Conservation (phyloP, 2,329 filamentous ascomycete genomes). For the Ceratocystis ficicola region DNA sequence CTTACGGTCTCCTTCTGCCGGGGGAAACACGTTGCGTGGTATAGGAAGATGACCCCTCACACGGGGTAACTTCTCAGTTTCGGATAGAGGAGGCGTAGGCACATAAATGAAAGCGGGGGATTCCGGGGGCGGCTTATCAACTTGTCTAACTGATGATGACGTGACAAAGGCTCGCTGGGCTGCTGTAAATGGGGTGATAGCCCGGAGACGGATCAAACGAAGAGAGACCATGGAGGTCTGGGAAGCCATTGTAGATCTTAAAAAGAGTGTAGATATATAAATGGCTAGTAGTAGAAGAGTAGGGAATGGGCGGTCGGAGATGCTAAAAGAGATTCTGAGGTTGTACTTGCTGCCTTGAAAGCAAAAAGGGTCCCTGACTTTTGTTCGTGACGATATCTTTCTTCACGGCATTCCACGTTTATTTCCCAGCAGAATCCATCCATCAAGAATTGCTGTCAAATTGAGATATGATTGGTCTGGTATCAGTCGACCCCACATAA, state of each 20-base stretch:
- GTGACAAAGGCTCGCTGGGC: conserved; percentile 5
- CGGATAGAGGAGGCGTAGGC: conserved; percentile 62
- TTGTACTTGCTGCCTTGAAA: background rate
- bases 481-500: background rate
- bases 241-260: conserved; percentile 11
- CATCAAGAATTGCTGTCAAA: background rate
- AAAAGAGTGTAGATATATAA: background rate
- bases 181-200: background rate
- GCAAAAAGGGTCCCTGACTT: background rate
- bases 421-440: conserved; percentile 6
- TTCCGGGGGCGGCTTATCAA: conserved; percentile 53
- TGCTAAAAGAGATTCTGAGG: background rate
- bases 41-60: conserved; percentile 72
- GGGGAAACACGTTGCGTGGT: conserved; percentile 66
- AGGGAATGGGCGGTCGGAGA: background rate
- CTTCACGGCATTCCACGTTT: background rate
- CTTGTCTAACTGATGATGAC: conserved; percentile 26
- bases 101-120: conserved; percentile 80
- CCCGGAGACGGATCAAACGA: background rate
- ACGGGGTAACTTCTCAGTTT: conserved; percentile 32
- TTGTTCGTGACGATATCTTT: background rate
- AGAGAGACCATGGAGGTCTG: conserved; percentile 6
- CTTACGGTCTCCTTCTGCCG: conserved; percentile 47
- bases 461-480: conserved; percentile 12
- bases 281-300: background rate